Base-by-base conservation (phyloP, 1,284 basidiomycete genomes). In the Ustilago trichophora region DNA sequence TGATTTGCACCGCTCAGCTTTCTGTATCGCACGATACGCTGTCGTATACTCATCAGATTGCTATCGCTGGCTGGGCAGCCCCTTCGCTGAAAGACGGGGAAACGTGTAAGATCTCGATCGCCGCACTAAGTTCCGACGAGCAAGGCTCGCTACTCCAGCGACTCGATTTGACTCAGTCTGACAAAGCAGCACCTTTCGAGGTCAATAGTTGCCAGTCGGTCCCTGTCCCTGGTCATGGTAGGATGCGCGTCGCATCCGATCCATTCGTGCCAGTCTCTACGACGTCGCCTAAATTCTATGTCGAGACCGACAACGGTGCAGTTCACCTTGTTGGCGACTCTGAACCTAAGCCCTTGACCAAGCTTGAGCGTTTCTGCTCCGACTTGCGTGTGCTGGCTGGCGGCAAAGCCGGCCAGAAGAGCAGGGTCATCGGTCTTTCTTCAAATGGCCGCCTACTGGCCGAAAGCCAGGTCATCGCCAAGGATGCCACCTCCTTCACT, bases 401-500 rank as follows among this genome's bases (percentile, higher is more conserved):
- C 19, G 48, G 56, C 11, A 52, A 25, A 13, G 26, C 44, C 0
- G 63, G 29, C 0, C 29, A 37, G 29, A 18, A 26, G n/a, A 41
- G 60, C 32, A 57, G 46, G n/a, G 22, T 65, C 37, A 47, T 93
- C 48, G 91, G 91, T 0, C 85, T 91, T 9, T 85, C 89, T 1
- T 82, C 85, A 15, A 85, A 85, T 4, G 88, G 89, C 3, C 90
- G 88, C 71, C 83, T 93, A 3, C 85, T 86, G 57, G 84, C 86
- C 36, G 82, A 66, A 65, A 82, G 24, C 65, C 90, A 73, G 10
- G 44, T 73, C 12, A 59, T 86, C 3, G 87, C 89, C 1, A 82
- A 85, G 3, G 89, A 88, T 58, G 88, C 85, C 18, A 94, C 88
- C 19, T 97, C 94, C 0, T 92, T 94, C 82, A 86, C 87, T 1